Evolutionary conservation across 768 basidiomycete species (phyloP), one percentile per base, ranked within the genome.

Genomic region (Lepiota venenata): DNA sequence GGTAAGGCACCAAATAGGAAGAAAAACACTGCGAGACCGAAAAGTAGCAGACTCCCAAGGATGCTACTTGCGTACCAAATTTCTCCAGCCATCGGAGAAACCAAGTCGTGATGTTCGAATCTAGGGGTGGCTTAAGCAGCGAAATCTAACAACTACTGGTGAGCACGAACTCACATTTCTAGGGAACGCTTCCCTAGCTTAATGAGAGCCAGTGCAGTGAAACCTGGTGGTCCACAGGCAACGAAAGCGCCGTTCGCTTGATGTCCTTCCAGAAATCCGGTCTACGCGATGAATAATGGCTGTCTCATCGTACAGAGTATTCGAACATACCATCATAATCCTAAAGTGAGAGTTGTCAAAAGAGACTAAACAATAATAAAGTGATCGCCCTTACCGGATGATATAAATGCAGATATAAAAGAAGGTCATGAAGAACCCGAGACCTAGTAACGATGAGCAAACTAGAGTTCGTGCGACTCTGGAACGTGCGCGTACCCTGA

Each of bases 361-460:
- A n/a, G 25, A 40, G 8, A 32, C 5, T 22, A 46, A 4, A 36
- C 21, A 25, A 12, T 8, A 18, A 14, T 18, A 47, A 12, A 12
- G 27, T 37, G 20, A 48, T 35, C 2, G 18, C 7, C 61, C 72
- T n/a, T 43, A 74, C 70, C 74, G 68, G 46, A 77, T 71, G 47
- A 79, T 67, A 55, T 78, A 79, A 40, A 78, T 76, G 61, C 75
- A 74, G 37, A 79, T 71, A 55, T 79, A 78, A 59, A 77, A 75
- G 61, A 76, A 74, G 10, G 76, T 76, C 69, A 78, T 72, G 65
- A 77, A 78, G 65, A 74, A 76, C 6, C 77, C 75, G 18, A 76
- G 64, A 2, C 74, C 72, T 74, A 37, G 3, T 21, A 6, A 32
- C 16, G n/a, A 21, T 3, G 35, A 11, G n/a, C 21, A 38, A 32